Percentiles rank a stretch among this genome's conserved stretches.
Evolutionary conservation across 2,329 filamentous ascomycete genomes (phyloP).

Genomic region (Coleophoma cylindrospora): DNA sequence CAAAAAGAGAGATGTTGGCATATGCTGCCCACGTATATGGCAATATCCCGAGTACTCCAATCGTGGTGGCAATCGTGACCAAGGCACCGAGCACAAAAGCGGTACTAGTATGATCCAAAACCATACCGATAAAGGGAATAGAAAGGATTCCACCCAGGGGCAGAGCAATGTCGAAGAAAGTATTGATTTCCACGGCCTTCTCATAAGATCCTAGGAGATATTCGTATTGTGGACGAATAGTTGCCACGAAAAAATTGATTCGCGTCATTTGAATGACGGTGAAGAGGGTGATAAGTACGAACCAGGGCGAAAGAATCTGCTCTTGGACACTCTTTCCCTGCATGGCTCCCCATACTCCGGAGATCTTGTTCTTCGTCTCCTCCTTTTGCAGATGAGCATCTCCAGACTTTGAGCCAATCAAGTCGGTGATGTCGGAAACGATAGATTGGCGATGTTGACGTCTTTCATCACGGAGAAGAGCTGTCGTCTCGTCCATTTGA

Average conservation of each 20-base stretch:
- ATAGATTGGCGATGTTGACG: conserved; percentile 33
- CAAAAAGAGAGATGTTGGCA: conserved; percentile 71
- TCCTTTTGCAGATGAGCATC: conserved; percentile 61
- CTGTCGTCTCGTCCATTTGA: conserved; percentile 45
- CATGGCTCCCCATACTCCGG: conserved; percentile 80
- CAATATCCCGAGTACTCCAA: conserved; percentile 73
- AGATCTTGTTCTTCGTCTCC: conserved; percentile 60
- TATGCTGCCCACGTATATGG: conserved; percentile 70
- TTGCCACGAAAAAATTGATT: conserved; percentile 92
- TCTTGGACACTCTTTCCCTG: conserved; percentile 65
- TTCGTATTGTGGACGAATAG: conserved; percentile 76
- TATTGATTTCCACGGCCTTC: conserved; percentile 66
- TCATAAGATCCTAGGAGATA: conserved; percentile 61
- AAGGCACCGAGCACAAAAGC: conserved; percentile 65
- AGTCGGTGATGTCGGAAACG: conserved; percentile 63
- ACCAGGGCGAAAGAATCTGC: conserved; percentile 80
- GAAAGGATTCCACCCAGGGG: conserved; percentile 79
- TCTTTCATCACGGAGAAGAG: conserved; percentile 37
- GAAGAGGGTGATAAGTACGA: conserved; percentile 76
- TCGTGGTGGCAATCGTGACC: conserved; percentile 65
- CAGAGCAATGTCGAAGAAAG: conserved; percentile 81
- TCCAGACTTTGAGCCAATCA: conserved; percentile 63
- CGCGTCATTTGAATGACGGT: conserved; percentile 69
- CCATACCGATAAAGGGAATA: conserved; percentile 77
- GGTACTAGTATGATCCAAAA: conserved; percentile 75